Percentiles rank a stretch among this genome's conserved stretches.
phyloP scores from a whole-genome alignment of 495 filamentous ascomycete species.

The Margaritispora aquatica region DNA sequence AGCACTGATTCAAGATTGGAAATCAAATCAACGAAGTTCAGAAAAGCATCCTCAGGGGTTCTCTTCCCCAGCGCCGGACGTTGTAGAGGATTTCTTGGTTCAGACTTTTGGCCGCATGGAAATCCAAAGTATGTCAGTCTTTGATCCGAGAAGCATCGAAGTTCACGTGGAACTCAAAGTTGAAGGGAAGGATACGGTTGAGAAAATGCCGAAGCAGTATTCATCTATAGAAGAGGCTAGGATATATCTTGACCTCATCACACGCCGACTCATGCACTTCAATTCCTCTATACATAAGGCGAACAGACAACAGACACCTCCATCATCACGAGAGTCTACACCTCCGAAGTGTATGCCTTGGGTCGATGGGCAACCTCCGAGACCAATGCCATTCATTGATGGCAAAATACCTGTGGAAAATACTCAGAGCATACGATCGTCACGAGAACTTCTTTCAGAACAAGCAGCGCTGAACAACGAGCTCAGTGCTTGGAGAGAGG shows the following conservation, averaged over 20 bases:
- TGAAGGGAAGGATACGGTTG: conserved; percentile 8
- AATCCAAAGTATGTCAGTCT: conserved; percentile 14
- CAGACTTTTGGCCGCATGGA: conserved; percentile 18
- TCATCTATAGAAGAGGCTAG: conserved; percentile 4
- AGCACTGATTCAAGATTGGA: conserved; percentile 19
- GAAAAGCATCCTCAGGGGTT: conserved; percentile 8
- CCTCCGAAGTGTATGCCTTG: neutral
- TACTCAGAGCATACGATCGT: neutral
- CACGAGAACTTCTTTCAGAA: conserved; percentile 2
- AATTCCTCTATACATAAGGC: conserved; percentile 3
- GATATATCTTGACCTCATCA: conserved; percentile 15
- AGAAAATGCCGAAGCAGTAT: conserved; percentile 9
- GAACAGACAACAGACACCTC: neutral
- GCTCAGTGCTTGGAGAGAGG: conserved; percentile 9
- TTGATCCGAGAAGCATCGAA: conserved; percentile 2
- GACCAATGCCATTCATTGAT: conserved; percentile 10
- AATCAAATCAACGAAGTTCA: neutral
- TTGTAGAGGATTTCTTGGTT: conserved; percentile 15
- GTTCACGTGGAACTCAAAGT: conserved; percentile 1
- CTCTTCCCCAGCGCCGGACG: conserved; percentile 8
- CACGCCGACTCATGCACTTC: conserved; percentile 14
- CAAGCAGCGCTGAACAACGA: conserved; percentile 1
- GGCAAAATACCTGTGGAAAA: conserved; percentile 7
- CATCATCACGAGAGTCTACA: neutral
- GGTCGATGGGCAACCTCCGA: neutral